A percentile compares a stretch with the other conserved stretches of the same genome.
Evolutionary conservation across 495 filamentous ascomycete genomes (phyloP).

Genomic region (Trichoderma parareesei): DNA sequence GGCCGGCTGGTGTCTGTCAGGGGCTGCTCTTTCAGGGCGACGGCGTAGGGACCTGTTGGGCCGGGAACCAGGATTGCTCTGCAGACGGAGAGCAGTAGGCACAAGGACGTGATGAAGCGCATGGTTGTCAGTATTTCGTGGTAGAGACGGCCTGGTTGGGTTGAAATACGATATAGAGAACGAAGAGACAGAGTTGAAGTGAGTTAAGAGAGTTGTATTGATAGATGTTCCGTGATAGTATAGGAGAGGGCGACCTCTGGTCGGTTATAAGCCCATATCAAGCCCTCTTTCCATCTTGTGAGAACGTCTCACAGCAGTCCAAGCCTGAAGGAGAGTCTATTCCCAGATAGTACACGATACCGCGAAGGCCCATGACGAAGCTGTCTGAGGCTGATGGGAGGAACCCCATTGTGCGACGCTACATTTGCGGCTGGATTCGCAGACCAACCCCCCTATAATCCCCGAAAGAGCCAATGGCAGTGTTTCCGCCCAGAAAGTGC

Average conservation of each 20-base stretch:
- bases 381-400: background rate
- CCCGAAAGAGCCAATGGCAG: no score
- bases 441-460: background rate
- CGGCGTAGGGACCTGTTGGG: background rate
- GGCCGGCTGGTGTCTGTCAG: background rate
- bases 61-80: background rate
- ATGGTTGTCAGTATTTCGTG: background rate
- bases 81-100: background rate
- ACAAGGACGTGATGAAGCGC: background rate
- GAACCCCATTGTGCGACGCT: background rate
- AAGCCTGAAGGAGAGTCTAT: background rate
- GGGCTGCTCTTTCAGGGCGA: background rate
- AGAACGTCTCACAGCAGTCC: background rate
- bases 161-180: background rate
- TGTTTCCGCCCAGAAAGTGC: no score
- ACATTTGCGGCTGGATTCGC: background rate
- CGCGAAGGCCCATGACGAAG: background rate
- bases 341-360: background rate
- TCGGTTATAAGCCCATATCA: background rate
- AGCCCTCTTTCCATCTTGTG: background rate
- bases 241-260: background rate
- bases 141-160: background rate
- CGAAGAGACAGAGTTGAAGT: background rate
- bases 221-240: no score
- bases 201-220: background rate